These are phyloP conservation scores for Atalantia buxifolia DNA, from an alignment of 345 rosid genomes.

Conservation along the genomic window DNA sequence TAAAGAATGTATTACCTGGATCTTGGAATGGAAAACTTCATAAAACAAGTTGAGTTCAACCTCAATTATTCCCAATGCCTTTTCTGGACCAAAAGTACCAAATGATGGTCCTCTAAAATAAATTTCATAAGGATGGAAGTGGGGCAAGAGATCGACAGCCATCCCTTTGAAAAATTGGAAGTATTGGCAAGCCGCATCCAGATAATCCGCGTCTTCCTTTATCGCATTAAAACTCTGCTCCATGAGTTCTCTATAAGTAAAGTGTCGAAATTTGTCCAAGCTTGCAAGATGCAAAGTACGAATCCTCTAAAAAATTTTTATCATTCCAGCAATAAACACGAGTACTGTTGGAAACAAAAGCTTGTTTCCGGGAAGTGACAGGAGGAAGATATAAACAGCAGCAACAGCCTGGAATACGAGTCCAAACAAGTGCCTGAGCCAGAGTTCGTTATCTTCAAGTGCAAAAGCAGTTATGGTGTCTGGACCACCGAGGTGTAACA, in stretches of 20 bases:
- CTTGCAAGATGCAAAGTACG: background rate
- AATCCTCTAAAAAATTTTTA: slow-evolving; percentile 55
- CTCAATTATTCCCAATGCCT: too few species aligned
- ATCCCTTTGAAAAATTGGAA: too few species aligned
- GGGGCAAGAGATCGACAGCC: too few species aligned
- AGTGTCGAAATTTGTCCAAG: fast-evolving
- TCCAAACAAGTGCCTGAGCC: slow-evolving; percentile 52
- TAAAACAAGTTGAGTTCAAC: too few species aligned
- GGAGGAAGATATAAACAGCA: slow-evolving; percentile 41
- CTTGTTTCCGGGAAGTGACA: slow-evolving; percentile 25
- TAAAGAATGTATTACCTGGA: too few species aligned
- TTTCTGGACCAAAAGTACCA: too few species aligned
- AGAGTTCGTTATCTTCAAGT: slow-evolving; percentile 64
- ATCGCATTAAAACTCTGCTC: too few species aligned
- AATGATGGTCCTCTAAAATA: fast-evolving
- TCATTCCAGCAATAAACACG: slow-evolving; percentile 27
- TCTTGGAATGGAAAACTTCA: too few species aligned
- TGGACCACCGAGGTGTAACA: slow-evolving; percentile 63
- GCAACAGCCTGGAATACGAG: slow-evolving; percentile 41
- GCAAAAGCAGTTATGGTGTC: slow-evolving; percentile 65
- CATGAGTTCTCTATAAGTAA: too few species aligned
- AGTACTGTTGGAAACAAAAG: slow-evolving; percentile 41
- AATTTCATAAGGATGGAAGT: fast-evolving
- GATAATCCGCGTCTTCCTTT: fast-evolving
- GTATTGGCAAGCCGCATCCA: too few species aligned